phyloP scores from a whole-genome alignment of 164 flowering plant genomes.

The Amborella trichopoda region DNA sequence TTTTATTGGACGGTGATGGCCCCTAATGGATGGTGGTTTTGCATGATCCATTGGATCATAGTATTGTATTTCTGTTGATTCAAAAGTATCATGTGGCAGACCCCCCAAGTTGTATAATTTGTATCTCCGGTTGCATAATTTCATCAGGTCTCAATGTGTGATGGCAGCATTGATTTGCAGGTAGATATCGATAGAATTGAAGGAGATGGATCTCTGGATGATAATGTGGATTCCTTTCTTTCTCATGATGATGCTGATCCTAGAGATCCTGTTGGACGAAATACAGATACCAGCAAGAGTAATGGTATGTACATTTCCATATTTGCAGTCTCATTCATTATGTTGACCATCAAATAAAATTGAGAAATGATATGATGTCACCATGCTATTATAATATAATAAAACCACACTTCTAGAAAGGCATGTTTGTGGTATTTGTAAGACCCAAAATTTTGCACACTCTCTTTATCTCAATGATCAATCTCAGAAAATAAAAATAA shows the following conservation, averaged over 20 bases:
- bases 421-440: too few species aligned
- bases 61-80: not conserved
- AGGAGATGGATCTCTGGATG: slow-evolving; percentile 78
- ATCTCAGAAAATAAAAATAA: too few species aligned
- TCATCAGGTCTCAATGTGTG: slow-evolving; percentile 45
- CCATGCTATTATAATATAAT: too few species aligned
- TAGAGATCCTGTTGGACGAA: slow-evolving; percentile 57
- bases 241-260: slow-evolving; percentile 79
- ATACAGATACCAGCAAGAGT: slow-evolving; percentile 78
- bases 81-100: not conserved
- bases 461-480: too few species aligned
- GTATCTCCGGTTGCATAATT: slow-evolving; percentile 5
- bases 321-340: not conserved
- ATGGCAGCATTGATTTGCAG: slow-evolving; percentile 63
- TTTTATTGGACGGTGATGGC: not conserved
- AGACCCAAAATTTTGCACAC: too few species aligned
- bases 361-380: too few species aligned
- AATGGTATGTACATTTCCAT: too few species aligned
- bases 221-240: slow-evolving; percentile 82
- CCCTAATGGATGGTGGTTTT: too few species aligned
- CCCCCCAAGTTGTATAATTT: not conserved
- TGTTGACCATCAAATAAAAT: slow-evolving; percentile 6
- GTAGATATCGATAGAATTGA: slow-evolving; percentile 80
- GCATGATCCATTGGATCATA: too few species aligned
- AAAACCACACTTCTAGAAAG: too few species aligned